Conservation (phyloP, 495 filamentous ascomycete species). For the Neurospora sp. region DNA sequence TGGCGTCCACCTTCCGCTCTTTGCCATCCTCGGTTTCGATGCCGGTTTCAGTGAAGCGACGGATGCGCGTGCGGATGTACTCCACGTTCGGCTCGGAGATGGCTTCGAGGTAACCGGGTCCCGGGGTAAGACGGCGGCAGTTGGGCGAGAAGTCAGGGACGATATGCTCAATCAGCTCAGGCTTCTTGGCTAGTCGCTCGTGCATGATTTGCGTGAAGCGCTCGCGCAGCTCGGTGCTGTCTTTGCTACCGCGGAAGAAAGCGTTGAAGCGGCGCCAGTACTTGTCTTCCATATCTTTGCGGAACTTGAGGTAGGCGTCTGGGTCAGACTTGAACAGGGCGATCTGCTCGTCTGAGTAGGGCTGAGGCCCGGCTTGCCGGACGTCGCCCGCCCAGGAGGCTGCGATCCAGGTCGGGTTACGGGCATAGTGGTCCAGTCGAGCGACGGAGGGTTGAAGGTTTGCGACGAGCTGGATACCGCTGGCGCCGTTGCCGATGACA, state of each 20-base stretch:
- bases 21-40: slow-evolving; percentile 45
- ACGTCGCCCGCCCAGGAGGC: slow-evolving; percentile 36
- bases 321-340: slow-evolving; percentile 34
- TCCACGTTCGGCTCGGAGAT: slow-evolving; percentile 52
- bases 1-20: slow-evolving; percentile 43
- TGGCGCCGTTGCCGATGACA: slow-evolving; percentile 52
- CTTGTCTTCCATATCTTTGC: slow-evolving; percentile 43
- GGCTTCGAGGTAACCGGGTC: slow-evolving; percentile 62
- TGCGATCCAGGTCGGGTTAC: slow-evolving; percentile 62
- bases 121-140: slow-evolving; percentile 62
- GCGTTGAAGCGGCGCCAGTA: slow-evolving; percentile 48
- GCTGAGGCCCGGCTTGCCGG: slow-evolving; percentile 34
- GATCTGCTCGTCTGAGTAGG: slow-evolving; percentile 39
- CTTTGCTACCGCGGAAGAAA: slow-evolving; percentile 44
- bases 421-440: slow-evolving; percentile 53
- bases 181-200: slow-evolving; percentile 41
- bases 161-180: slow-evolving; percentile 43
- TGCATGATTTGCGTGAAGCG: slow-evolving; percentile 44
- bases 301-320: slow-evolving; percentile 28
- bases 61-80: slow-evolving; percentile 48
- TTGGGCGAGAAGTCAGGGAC: slow-evolving; percentile 57
- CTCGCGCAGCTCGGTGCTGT: slow-evolving; percentile 38
- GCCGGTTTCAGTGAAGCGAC: slow-evolving; percentile 45
- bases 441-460: slow-evolving; percentile 43
- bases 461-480: slow-evolving; percentile 49